Evolutionary conservation across 208 protist genomes (phyloP).

Genomic region (Leishmania lainsoni): DNA sequence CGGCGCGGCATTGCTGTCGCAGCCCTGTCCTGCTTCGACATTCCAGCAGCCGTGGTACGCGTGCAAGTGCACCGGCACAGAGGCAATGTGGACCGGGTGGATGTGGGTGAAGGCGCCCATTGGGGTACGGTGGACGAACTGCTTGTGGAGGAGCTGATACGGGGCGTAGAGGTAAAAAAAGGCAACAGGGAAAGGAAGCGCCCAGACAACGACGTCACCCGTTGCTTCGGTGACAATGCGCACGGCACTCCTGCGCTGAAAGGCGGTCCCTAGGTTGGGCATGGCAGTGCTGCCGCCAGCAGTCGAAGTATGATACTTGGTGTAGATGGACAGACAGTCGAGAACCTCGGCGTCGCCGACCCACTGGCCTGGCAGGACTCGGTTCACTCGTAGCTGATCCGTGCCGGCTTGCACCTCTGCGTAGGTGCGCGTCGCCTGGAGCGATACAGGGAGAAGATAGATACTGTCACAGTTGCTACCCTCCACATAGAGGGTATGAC

Average conservation of each 20-base stretch:
- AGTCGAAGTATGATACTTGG: background rate
- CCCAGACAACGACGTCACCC: constrained; percentile 29
- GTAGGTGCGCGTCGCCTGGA: constrained; percentile 8
- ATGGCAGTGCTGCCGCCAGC: background rate
- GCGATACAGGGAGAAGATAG: constrained; percentile 34
- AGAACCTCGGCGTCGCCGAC: constrained; percentile 50
- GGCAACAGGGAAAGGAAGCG: constrained; percentile 43
- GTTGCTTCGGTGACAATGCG: constrained; percentile 3
- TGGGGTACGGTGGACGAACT: constrained; percentile 32
- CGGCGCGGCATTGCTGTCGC: background rate
- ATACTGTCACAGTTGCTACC: constrained; percentile 30
- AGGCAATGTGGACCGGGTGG: constrained; percentile 23
- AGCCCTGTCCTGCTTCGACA: background rate
- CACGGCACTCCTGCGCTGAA: constrained; percentile 26
- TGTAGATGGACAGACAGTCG: constrained; percentile 24
- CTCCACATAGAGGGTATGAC: constrained; percentile 24
- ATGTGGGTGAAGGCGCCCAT: constrained; percentile 32
- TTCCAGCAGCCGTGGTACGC: constrained; percentile 3
- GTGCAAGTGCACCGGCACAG: constrained; percentile 21
- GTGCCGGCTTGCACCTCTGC: constrained; percentile 6
- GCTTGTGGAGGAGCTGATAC: constrained; percentile 38
- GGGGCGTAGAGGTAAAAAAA: constrained; percentile 48
- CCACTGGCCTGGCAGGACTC: constrained; percentile 38
- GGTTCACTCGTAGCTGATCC: background rate
- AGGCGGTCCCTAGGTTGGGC: background rate